Evolutionary conservation across 306 rosid species (phyloP), one percentile per base, ranked within the genome.

Genomic region (Rosa chinensis): DNA sequence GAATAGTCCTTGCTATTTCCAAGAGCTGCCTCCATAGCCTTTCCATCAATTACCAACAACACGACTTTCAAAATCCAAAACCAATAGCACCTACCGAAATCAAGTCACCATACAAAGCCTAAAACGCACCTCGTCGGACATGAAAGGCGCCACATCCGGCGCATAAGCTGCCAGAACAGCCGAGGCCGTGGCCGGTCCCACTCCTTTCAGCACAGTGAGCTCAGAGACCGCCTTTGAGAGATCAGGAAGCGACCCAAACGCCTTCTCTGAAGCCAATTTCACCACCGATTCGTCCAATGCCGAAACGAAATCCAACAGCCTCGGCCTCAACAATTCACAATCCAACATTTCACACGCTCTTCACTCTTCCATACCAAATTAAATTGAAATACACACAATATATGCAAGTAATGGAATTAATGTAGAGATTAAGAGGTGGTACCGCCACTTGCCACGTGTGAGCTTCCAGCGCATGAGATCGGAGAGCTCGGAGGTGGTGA

Each of bases 401-500:
- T 10, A 1, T 20, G 61, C 21, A 55, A 55, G 21, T 55, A 40
- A 40, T 6, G 44, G 44, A 6, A 40, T 40, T 40, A 40, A 6
- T 40, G 7, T 5, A 40, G 76, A 62, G 32, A 77, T 44, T 59
- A 10, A 8, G 5, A n/a, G 5, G 18, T 5, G 77, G 53, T 17
- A 93, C 97, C 99, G 86, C 97, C 97, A 92, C 82, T 95, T 92
- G 0, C 99, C 97, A 13, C 97, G 97, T 3, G 94, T 81, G 88
- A 94, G 97, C 88, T 92, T 94, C 97, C 97, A 94, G 52, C 86
- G 94, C 97, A 95, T 92, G 84, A 95, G 91, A 35, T 72, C 81
- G 76, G 92, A 86, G 85, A 95, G 99, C 70, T 92, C 97, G 10
- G 86, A 20, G 40, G 87, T 79, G 72, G 97, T 88, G 85, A 92